Conservation (phyloP, 495 filamentous ascomycete genomes). For the Penicillium odoratum region DNA sequence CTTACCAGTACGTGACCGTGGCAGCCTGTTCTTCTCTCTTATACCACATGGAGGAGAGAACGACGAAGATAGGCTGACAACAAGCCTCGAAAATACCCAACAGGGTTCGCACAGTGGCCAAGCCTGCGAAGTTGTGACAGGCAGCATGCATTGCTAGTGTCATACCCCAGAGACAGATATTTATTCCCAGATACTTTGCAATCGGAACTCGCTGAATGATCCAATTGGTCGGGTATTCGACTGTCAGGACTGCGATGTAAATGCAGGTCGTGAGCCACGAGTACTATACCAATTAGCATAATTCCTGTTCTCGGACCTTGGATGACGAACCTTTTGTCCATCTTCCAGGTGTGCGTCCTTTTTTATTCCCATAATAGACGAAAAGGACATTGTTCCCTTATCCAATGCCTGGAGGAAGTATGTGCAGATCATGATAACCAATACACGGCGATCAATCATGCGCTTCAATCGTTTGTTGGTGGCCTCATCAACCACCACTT, state of each 20-base stretch:
- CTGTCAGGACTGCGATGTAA: conserved; percentile 54
- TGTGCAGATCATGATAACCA: conserved; percentile 49
- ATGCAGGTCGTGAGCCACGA: conserved; percentile 56
- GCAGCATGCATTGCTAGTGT: conserved; percentile 59
- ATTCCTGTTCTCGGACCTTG: background rate
- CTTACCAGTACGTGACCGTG: conserved; percentile 65
- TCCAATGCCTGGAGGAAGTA: conserved; percentile 76
- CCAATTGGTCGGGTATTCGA: conserved; percentile 58
- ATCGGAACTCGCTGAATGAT: conserved; percentile 62
- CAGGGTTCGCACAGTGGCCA: conserved; percentile 59
- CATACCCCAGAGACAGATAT: conserved; percentile 61
- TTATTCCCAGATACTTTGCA: conserved; percentile 60
- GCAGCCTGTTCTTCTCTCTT: conserved; percentile 64
- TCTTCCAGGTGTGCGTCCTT: conserved; percentile 51
- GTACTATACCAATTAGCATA: conserved; percentile 36
- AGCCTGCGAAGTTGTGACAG: conserved; percentile 54
- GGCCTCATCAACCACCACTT: conserved; percentile 52
- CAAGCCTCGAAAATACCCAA: conserved; percentile 70
- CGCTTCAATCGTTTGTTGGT: conserved; percentile 51
- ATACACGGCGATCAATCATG: conserved; percentile 56
- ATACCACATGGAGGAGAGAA: conserved; percentile 74
- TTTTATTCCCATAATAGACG: conserved; percentile 68
- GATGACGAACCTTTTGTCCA: conserved; percentile 45
- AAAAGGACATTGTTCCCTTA: conserved; percentile 69
- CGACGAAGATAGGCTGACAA: conserved; percentile 57